These are phyloP conservation scores for Handroanthus guayacan DNA, from an alignment of 257 asterid genomes.

Conservation along the genomic window DNA sequence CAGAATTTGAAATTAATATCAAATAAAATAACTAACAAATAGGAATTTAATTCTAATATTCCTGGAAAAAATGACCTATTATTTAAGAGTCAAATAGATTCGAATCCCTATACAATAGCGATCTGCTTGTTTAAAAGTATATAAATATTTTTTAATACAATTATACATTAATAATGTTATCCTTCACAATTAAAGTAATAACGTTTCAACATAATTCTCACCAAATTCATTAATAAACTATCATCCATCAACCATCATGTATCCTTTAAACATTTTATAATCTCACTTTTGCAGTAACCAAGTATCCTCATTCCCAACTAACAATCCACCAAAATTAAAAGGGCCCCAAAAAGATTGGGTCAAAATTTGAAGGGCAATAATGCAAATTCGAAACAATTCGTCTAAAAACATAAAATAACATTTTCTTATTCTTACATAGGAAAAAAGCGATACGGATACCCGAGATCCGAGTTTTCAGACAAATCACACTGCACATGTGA, in stretches of 20 bases:
- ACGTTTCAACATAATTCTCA: conserved; percentile 1
- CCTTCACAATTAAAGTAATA: conserved; percentile 1
- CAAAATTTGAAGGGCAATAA: neutral
- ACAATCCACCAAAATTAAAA: neutral
- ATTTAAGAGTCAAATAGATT: no score
- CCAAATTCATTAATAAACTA: neutral
- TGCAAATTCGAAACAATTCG: conserved; percentile 23
- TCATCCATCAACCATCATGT: neutral
- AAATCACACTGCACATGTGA: conserved; percentile 23
- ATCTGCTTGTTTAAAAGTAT: no score
- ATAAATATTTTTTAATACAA: no score
- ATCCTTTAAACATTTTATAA: neutral
- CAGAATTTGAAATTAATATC: no score
- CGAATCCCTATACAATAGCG: no score
- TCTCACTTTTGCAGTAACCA: neutral
- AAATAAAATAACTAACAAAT: no score
- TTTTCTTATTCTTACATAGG: neutral
- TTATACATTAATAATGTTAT: neutral
- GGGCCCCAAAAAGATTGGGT: neutral
- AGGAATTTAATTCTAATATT: no score
- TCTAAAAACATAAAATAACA: neutral
- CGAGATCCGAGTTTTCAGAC: neutral
- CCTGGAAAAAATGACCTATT: no score
- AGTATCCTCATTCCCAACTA: neutral
- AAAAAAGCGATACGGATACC: neutral